Base-by-base conservation (phyloP, 768 basidiomycete species). In the Chalciporus sphaerocephalus region DNA sequence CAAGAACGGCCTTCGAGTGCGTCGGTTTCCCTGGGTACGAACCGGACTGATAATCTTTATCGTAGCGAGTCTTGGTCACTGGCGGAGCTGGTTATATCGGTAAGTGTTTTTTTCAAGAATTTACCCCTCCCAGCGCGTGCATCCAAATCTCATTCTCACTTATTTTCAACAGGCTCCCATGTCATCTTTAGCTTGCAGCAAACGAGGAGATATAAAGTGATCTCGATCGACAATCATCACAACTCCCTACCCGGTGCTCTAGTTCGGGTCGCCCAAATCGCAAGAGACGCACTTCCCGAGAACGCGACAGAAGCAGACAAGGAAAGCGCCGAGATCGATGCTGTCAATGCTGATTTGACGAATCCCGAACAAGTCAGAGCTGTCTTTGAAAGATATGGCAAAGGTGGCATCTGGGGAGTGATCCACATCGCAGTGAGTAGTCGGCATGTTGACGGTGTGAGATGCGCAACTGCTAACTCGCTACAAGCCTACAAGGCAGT, bases 321-420 rank as follows among this genome's bases (percentile, higher is more conserved):
- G 51, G 77, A 84, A 46, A 87, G 82, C 61, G 76, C 83, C 5
- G 75, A 81, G 55, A 80, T 96, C 49, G 87, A 92, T 51, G 68
- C 75, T 15, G 65, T 82, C 63, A 62, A 67, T 6, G 85, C 80
- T 54, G 92, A 98, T 69, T 72, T 98, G 46, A 90, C 87, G 11
- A 74, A 77, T 39, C 71, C 77, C 21, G 79, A 78, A 2, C 76
- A 91, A 57, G 75, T 98, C 48, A 78, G 83, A 46, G 69, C 72
- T 13, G 81, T 98, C 7, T 98, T 98, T 51, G 79, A 85, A 47
- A 75, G 79, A 51, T 95, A 95, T 65, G 82, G 80, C 42, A 85
- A 89, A 58, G 90, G 89, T 16, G 90, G 90, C 4, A 89, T 99
- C 51, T 97, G 92, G 90, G 96, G 94, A 40, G 92, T 97, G 18